phyloP scores from a whole-genome alignment of 257 asterid species.

The Solanum habrochaites region DNA sequence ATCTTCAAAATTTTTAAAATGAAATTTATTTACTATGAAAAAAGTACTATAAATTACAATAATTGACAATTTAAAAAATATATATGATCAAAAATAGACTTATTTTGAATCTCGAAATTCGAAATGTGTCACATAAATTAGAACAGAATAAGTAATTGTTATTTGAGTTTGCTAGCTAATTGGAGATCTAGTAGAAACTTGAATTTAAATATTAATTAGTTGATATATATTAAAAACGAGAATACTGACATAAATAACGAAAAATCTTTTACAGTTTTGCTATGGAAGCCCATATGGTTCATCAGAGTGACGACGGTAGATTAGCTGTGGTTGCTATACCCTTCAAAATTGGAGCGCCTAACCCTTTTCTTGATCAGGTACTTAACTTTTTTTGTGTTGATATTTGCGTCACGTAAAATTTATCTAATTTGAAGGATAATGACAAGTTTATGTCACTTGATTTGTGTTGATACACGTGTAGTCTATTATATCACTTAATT shows the following conservation, averaged over 20 bases:
- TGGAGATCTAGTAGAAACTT: background rate
- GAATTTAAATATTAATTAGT: background rate
- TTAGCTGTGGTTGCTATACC: conserved; percentile 45
- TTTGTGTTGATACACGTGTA: background rate
- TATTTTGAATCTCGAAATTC: too few species aligned
- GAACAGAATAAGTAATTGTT: background rate
- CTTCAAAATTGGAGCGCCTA: conserved; percentile 46
- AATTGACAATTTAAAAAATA: background rate
- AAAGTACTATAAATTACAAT: too few species aligned
- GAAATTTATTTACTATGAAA: background rate
- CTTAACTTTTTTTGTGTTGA: background rate
- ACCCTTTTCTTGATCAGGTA: conserved; percentile 42
- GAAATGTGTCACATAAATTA: background rate
- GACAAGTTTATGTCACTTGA: background rate
- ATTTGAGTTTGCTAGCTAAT: background rate
- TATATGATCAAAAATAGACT: too few species aligned
- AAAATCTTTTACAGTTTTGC: conserved; percentile 20
- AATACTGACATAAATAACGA: background rate
- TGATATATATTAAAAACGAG: background rate
- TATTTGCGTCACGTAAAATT: too few species aligned
- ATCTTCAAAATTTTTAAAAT: too few species aligned
- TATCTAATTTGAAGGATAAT: background rate
- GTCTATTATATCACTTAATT: background rate
- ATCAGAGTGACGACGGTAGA: conserved; percentile 21
- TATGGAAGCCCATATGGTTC: conserved; percentile 75